Base-by-base conservation (phyloP, 371 early-diverging fungal species). In the Mortierella sp. region DNA sequence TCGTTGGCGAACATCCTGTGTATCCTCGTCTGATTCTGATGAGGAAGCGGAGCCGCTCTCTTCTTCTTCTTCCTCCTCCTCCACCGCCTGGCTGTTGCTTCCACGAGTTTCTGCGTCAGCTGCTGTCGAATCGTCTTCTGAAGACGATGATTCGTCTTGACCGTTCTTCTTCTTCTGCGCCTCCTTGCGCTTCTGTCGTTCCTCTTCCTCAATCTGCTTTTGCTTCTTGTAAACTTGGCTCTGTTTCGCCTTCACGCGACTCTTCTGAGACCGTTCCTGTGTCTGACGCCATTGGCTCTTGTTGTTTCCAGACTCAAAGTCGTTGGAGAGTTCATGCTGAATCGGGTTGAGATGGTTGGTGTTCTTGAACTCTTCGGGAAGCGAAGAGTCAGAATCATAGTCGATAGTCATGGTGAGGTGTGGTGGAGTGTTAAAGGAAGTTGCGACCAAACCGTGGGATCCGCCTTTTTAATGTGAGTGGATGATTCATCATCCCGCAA, bases 201-300 rank as follows among this genome's bases (percentile, higher is more conserved):
- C 48, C 34, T 61, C 54, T 8, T 31, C 39, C 16, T 48, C 54
- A 28, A 39, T 54, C 37, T 54, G 54, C 28, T 54, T 54, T 7
- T 21, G 25, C 47, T 62, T 62, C 54, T 62, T 62, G 6, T 54
- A 39, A 13, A 62, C 31, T 19, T 54, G 54, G 54, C 40, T 62
- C 29, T 62, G 54, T 6, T 47, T 54, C 21, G 62, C 54, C 25
- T 46, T 53, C 19, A 21, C 31, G 17, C 62, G 54, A 41, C 49
- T 54, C 49, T 62, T 54, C 14, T 54, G 34, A 34, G 34, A 34
- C 19, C 22, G 34, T n/a, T 34, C 28, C 12, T 61, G 29, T 14
- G 24, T 21, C 3, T 53, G 61, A 19, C 31, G 53, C n/a, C 62
- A 54, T 19, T 17, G 54, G 21, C 31, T 40, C 12, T 54, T 39